Evolutionary conservation across 441 rosid genomes (phyloP), one percentile per base, ranked within the genome.

Genomic region (Metrosideros polymorpha): DNA sequence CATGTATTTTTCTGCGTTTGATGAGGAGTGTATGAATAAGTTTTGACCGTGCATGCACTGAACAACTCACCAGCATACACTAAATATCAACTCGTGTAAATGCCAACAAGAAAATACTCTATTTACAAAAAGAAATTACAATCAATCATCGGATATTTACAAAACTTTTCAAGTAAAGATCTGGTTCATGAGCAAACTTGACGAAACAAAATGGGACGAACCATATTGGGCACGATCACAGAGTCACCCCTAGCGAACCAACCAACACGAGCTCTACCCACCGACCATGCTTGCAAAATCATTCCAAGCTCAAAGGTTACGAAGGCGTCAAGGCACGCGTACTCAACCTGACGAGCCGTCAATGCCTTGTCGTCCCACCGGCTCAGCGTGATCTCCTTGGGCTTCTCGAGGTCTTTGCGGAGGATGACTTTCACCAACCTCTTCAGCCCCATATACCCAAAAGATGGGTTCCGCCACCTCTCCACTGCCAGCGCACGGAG

Each of bases 261-360:
- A 9, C 4, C 14, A 3, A 0, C 24, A 19, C 77, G 45, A 63
- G 4, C 76, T 18, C 2, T 0, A 32, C 43, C 12, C 42, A 4
- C 76, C 32, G 5, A 32, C 45, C 45, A 18, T 10, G 77, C 45
- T 9, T 32, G 43, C 76, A 59, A 3, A 32, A 32, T 14, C 76
- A 63, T 63, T 63, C 76, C 76, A 25, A 63, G 76, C 87, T 88
- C 30, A 13, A 79, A 87, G 7, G 85, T 83, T 4, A 88, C 49
- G 4, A 51, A 85, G 8, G 86, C 71, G 57, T 90, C 90, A 10
- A 88, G 29, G 7, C 85, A 83, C 6, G 71, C 86, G 25, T 45
- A 87, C 22, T 88, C 59, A 6, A 88, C 59, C 7, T 84, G 86
- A 24, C 39, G 18, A 9, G 42, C 4, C 0, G 54, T 32, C 24